phyloP scores from a whole-genome alignment of 805 yeast species.

The Wickerhamomyces hampshirensis region DNA sequence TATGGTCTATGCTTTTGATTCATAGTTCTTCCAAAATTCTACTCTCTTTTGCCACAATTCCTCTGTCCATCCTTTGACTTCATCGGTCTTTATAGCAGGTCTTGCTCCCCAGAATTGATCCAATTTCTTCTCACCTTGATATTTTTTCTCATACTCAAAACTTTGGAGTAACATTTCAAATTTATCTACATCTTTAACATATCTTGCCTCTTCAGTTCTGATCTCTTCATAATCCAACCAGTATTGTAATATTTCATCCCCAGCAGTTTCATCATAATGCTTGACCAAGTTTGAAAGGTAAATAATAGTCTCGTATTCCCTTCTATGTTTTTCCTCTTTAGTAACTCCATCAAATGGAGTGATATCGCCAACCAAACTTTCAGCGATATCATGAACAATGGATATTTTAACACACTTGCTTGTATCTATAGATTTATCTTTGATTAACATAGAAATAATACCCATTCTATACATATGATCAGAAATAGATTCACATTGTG shows the following conservation, averaged over 20 bases:
- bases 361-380: conserved; percentile 89
- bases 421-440: conserved; percentile 47
- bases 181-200: conserved; percentile 93
- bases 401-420: conserved; percentile 80
- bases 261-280: conserved; percentile 60
- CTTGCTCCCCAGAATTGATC: conserved; percentile 66
- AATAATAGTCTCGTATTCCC: conserved; percentile 71
- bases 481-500: conserved; percentile 58
- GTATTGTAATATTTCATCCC: conserved; percentile 58
- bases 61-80: conserved; percentile 65
- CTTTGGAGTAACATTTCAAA: conserved; percentile 81
- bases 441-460: conserved; percentile 66
- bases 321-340: conserved; percentile 76
- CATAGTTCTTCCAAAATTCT: conserved; percentile 31
- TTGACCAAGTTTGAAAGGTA: conserved; percentile 57
- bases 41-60: conserved; percentile 46
- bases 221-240: conserved; percentile 92
- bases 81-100: conserved; percentile 60
- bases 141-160: conserved; percentile 74
- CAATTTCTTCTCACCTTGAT: conserved; percentile 52
- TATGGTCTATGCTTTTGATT: background rate
- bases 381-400: conserved; percentile 91
- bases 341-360: conserved; percentile 74
- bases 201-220: conserved; percentile 74
- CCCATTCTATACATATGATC: conserved; percentile 98